phyloP scores from a whole-genome alignment of 2,329 filamentous ascomycete genomes.

The Cordyceps tenuipes region DNA sequence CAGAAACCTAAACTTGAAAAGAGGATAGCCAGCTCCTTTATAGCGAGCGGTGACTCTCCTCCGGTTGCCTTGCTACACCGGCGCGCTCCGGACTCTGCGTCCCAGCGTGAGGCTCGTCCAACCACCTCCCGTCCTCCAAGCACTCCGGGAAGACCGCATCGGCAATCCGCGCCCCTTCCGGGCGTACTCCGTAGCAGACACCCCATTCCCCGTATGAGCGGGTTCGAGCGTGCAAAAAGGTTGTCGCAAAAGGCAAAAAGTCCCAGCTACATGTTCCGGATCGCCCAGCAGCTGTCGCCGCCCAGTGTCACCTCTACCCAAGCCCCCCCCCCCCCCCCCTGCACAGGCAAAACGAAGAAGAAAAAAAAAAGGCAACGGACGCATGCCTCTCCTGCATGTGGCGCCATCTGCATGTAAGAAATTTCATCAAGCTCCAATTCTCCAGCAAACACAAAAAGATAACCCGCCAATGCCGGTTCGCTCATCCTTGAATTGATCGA shows the following conservation, averaged over 20 bases:
- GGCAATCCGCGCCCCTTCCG: too few relatives aligned
- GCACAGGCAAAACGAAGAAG: not conserved
- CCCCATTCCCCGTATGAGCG: not conserved
- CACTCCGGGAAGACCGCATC: too few relatives aligned
- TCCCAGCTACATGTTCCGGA: not conserved
- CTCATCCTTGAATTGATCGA: too few relatives aligned
- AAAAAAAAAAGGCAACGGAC: not conserved
- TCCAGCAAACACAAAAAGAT: not conserved
- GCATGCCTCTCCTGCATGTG: not conserved
- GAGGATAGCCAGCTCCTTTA: too few relatives aligned
- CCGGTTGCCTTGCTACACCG: too few relatives aligned
- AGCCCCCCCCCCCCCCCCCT: not conserved
- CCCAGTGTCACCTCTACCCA: not conserved
- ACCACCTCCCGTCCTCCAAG: too few relatives aligned
- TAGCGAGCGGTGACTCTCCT: too few relatives aligned
- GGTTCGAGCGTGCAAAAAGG: not conserved
- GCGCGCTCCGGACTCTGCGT: too few relatives aligned
- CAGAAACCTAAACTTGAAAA: too few relatives aligned
- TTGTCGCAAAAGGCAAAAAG: not conserved
- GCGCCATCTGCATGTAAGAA: not conserved
- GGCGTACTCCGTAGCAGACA: too few relatives aligned
- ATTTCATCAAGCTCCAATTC: not conserved
- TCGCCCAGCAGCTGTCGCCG: not conserved
- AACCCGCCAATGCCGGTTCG: too few relatives aligned
- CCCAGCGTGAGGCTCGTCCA: too few relatives aligned